These are phyloP conservation scores for Ceratobasidium sp. DNA, from an alignment of 1,284 basidiomycete genomes.

Conservation along the genomic window DNA sequence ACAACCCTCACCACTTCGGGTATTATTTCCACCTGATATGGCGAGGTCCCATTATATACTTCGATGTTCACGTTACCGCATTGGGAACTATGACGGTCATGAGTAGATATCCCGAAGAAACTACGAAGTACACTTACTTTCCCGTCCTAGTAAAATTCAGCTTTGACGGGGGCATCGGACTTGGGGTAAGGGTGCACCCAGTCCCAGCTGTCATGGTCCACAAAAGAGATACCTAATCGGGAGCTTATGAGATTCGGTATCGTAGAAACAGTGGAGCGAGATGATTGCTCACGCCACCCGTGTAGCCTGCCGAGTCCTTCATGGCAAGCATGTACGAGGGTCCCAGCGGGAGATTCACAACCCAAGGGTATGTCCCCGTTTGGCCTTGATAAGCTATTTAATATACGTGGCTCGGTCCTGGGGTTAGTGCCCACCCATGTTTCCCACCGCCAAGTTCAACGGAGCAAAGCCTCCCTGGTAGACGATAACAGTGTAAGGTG, in stretches of 20 bases:
- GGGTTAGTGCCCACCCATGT: neutral
- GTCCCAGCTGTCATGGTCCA: slow-evolving; percentile 7
- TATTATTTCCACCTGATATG: slow-evolving; percentile 15
- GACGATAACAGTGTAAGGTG: slow-evolving; percentile 14
- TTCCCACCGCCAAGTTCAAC: slow-evolving; percentile 9
- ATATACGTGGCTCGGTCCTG: neutral
- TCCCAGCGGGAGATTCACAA: slow-evolving; percentile 13
- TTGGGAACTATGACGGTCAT: slow-evolving; percentile 2
- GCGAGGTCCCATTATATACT: slow-evolving; percentile 6
- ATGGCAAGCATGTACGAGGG: slow-evolving; percentile 22
- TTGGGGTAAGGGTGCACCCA: slow-evolving; percentile 8
- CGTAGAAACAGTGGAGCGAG: neutral
- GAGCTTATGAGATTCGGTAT: neutral
- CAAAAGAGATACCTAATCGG: neutral
- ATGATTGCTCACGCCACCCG: neutral
- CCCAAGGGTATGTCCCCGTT: slow-evolving; percentile 11
- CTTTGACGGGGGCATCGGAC: neutral
- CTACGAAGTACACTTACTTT: neutral
- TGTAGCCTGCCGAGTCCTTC: slow-evolving; percentile 19
- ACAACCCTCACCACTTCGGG: slow-evolving; percentile 11
- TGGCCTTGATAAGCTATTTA: neutral
- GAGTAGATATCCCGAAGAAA: no score
- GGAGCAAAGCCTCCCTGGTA: slow-evolving; percentile 10
- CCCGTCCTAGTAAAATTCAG: slow-evolving; percentile 16
- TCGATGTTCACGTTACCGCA: slow-evolving; percentile 5